A percentile compares a stretch with the other conserved stretches of the same genome.
Evolutionary conservation across 805 yeast species (phyloP).

Genomic region (Starmerella floris): DNA sequence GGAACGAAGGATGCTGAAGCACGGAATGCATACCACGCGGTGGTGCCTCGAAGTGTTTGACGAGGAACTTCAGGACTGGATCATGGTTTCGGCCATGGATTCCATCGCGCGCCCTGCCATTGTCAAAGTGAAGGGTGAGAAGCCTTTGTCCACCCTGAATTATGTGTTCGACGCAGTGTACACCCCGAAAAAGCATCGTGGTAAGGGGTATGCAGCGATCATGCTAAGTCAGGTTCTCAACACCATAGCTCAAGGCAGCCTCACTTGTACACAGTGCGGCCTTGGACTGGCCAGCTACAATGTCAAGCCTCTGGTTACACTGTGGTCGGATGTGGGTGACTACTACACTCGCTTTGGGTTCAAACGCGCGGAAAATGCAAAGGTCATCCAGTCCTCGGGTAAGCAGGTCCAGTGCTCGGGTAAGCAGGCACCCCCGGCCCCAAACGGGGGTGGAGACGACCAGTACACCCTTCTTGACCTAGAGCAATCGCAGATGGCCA

Average conservation of each 20-base stretch:
- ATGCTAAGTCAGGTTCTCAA: slow-evolving; percentile 31
- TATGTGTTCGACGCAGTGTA: slow-evolving; percentile 44
- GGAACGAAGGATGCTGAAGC: slow-evolving; percentile 9
- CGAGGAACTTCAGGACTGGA: slow-evolving; percentile 25
- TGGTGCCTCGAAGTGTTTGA: slow-evolving; percentile 22
- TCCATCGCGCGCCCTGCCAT: slow-evolving; percentile 30
- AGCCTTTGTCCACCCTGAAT: slow-evolving; percentile 16
- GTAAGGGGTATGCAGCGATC: slow-evolving; percentile 41
- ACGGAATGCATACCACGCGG: slow-evolving; percentile 18
- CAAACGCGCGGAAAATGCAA: slow-evolving; percentile 7
- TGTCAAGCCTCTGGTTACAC: slow-evolving; percentile 26
- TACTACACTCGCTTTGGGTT: slow-evolving; percentile 52
- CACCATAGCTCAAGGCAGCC: slow-evolving; percentile 18
- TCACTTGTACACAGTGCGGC: too few species aligned
- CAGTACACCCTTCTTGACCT: slow-evolving; percentile 5
- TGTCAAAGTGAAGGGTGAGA: slow-evolving; percentile 18
- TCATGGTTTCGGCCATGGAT: slow-evolving; percentile 32
- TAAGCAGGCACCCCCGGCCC: background rate
- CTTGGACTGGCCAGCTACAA: background rate
- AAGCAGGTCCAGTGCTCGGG: background rate
- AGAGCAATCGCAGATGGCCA: slow-evolving; percentile 9
- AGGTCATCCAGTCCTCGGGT: slow-evolving; percentile 1
- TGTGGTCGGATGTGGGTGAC: slow-evolving; percentile 64
- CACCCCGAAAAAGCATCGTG: slow-evolving; percentile 37
- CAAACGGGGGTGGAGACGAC: background rate